Evolutionary conservation across 371 early-diverging fungal species (phyloP).

Genomic region (Apophysomyces ossiformis): DNA sequence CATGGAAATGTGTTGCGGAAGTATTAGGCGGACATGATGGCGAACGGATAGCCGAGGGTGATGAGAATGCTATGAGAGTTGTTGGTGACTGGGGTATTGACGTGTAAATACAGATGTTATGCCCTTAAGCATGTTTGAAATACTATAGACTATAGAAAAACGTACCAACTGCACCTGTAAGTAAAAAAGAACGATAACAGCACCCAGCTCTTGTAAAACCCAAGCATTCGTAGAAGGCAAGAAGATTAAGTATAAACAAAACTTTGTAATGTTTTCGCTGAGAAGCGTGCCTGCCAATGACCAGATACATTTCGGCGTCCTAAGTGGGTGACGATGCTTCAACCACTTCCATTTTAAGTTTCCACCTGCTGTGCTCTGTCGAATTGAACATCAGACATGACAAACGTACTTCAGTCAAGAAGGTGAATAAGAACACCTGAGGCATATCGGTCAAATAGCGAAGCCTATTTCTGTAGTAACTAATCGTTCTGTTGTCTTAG

Average conservation of each 20-base stretch:
- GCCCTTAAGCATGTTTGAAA: too few species aligned
- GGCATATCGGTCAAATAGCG: not conserved
- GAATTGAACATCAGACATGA: not conserved
- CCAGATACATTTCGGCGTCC: not conserved
- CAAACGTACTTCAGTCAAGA: not conserved
- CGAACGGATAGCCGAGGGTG: constrained; percentile 63
- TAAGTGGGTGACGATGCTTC: constrained; percentile 1
- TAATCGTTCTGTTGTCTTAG: not conserved
- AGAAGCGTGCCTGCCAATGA: too few species aligned
- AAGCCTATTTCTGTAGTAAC: not conserved
- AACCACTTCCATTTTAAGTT: not conserved
- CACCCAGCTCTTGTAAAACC: too few species aligned
- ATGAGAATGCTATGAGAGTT: constrained; percentile 70
- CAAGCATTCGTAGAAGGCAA: too few species aligned
- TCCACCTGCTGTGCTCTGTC: not conserved
- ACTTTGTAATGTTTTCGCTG: too few species aligned
- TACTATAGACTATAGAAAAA: too few species aligned
- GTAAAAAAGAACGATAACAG: too few species aligned
- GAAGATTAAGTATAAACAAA: too few species aligned
- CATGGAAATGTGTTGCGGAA: constrained; percentile 81
- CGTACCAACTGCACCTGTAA: too few species aligned
- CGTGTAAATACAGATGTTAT: constrained; percentile 27
- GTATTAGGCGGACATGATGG: constrained; percentile 66
- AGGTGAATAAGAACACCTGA: not conserved
- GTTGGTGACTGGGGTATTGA: constrained; percentile 79